Evolutionary conservation across 2,329 filamentous ascomycete genomes (phyloP), one percentile per base, ranked within the genome.

Genomic region (Cladosporium colombiae): DNA sequence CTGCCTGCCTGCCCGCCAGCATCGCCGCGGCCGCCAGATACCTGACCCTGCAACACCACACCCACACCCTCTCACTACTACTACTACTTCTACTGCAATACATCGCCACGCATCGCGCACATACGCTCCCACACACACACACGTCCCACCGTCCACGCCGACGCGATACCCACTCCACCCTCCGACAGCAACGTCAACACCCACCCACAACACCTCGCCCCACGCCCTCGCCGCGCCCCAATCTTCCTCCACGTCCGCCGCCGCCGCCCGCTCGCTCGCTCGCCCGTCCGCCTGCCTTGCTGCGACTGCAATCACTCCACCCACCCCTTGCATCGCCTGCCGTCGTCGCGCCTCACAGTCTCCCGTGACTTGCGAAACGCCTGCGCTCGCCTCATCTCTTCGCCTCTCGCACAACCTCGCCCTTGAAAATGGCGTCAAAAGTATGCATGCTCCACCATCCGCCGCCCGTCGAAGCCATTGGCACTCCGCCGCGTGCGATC

Each of bases 401-500:
- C 50, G 49, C 49, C 61, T 25, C 14, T 56, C 50, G 61, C 61
- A 63, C 61, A 55, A 31, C 13, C 35, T 29, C 50, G 13, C 37
- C 66, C 64, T 69, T 67, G 67, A 67, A 68, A 68, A 75, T 76
- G 74, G 73, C 74, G 67, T 76, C 74, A 67, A 76, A 76, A 72
- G 74, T 76, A 69, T 68, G 71, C 60, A 58, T 63, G 40, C 55
- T 53, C 52, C 65, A 49, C 55, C 63, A 18, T 46, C 60, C 46
- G 52, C 50, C 68, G 60, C 61, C 60, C 49, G 64, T 55, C 61
- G 50, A 55, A 55, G 62, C 56, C 62, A 50, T 58, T 58, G 62
- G 40, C 40, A 58, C 53, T 67, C 56, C 57, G 52, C 65, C 56
- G 49, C 57, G 66, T 65, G 55, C 62, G 64, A 66, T 63, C 62